Evolutionary conservation across 1,284 basidiomycete species (phyloP).

Genomic region (Moniliella sp.): DNA sequence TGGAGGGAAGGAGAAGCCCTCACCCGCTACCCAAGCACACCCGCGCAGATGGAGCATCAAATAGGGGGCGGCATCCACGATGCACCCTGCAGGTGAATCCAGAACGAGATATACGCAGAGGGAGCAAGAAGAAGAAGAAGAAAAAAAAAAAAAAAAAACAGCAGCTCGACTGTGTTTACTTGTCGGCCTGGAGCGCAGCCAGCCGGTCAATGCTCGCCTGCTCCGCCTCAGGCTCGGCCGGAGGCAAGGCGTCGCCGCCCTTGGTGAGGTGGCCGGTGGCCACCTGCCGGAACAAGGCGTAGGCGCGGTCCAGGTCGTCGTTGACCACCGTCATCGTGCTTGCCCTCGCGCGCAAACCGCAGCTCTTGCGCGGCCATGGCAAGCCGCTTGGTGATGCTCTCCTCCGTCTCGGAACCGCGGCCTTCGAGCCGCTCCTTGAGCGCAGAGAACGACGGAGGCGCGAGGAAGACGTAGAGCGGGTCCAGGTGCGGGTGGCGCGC

Average conservation of each 20-base stretch:
- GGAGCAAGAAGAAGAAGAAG: no score
- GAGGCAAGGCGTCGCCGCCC: slow-evolving; percentile 44
- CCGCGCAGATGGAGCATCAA: no score
- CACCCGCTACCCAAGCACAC: no score
- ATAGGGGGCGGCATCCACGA: no score
- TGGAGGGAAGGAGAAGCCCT: no score
- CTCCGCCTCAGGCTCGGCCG: no score
- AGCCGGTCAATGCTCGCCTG: no score
- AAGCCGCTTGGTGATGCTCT: slow-evolving; percentile 53
- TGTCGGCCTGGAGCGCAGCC: no score
- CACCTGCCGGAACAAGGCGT: slow-evolving; percentile 46
- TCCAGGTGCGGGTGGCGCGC: slow-evolving; percentile 44
- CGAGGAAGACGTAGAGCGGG: slow-evolving; percentile 78
- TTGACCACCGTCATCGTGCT: slow-evolving; percentile 78
- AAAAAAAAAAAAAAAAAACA: no score
- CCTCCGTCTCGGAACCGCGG: slow-evolving; percentile 66
- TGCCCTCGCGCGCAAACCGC: slow-evolving; percentile 55
- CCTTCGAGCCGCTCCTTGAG: slow-evolving; percentile 44
- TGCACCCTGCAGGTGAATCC: no score
- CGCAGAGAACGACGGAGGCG: slow-evolving; percentile 52
- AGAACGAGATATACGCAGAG: no score
- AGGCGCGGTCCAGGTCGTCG: slow-evolving; percentile 67
- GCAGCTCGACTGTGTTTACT: no score
- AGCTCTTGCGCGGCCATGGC: slow-evolving; percentile 63
- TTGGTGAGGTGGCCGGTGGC: slow-evolving; percentile 42